These are phyloP conservation scores for Camelina laxa DNA, from an alignment of 345 rosid species.

Conservation along the genomic window DNA sequence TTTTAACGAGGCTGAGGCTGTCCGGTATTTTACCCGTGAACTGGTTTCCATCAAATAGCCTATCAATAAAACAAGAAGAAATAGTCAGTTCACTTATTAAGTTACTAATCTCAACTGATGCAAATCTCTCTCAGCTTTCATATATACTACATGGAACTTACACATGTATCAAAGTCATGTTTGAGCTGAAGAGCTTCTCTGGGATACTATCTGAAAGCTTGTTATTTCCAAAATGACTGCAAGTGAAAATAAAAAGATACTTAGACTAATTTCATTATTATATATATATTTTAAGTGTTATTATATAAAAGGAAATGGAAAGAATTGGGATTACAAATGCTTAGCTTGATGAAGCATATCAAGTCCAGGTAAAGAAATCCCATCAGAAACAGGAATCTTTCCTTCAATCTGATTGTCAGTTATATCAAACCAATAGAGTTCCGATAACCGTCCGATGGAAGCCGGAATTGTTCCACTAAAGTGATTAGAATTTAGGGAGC, in stretches of 20 bases:
- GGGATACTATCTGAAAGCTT: background rate
- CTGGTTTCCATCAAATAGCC: background rate
- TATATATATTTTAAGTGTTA: background rate
- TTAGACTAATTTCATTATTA: background rate
- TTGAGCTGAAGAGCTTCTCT: background rate
- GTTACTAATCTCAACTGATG: background rate
- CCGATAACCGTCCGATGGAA: constrained; percentile 5
- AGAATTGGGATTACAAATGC: constrained; percentile 3
- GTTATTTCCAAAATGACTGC: constrained; percentile 9
- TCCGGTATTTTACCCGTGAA: background rate
- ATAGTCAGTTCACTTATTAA: too few relatives aligned
- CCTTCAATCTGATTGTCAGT: constrained; percentile 9
- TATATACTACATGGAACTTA: constrained; percentile 1
- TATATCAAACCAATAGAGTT: constrained; percentile 13
- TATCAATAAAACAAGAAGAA: background rate
- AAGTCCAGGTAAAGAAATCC: constrained; percentile 1
- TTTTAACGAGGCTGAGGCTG: background rate
- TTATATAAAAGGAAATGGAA: background rate
- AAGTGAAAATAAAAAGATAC: background rate
- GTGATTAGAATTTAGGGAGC: background rate
- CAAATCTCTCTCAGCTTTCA: background rate
- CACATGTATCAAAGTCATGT: constrained; percentile 12
- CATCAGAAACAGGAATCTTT: background rate
- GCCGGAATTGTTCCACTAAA: constrained; percentile 18
- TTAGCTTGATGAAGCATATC: constrained; percentile 7